Evolutionary conservation across 225 moss, liverwort and hornwort genomes (phyloP).

Genomic region (Climacium dendroides): DNA sequence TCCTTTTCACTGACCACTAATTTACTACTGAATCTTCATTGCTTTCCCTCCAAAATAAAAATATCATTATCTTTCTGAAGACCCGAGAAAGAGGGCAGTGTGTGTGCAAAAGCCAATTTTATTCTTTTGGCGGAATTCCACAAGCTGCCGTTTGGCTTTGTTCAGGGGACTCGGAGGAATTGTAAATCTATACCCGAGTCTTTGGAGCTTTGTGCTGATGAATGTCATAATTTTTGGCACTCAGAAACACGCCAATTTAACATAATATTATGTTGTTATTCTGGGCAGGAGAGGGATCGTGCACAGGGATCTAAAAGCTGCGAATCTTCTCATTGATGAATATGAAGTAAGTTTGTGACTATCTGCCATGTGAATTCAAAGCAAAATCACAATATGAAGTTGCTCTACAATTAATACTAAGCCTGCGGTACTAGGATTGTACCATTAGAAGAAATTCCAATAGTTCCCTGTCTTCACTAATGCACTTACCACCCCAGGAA

Average conservation of each 20-base stretch:
- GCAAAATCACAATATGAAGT: not conserved
- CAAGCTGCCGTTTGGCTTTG: not conserved
- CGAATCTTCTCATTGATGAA: constrained; percentile 83
- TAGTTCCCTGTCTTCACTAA: not conserved
- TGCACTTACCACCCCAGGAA: not conserved
- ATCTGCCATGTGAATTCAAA: not conserved
- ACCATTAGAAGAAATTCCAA: not conserved
- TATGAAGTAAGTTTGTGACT: constrained; percentile 49
- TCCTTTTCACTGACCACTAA: not conserved
- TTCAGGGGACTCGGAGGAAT: too few relatives aligned
- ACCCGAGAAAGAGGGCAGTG: not conserved
- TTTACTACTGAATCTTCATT: not conserved
- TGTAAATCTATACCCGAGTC: too few relatives aligned
- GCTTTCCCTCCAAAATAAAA: not conserved
- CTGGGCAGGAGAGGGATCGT: constrained; percentile 68
- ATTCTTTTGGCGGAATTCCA: not conserved
- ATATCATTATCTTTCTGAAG: not conserved
- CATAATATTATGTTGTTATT: not conserved
- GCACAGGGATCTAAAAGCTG: constrained; percentile 80
- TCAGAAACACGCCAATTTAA: not conserved
- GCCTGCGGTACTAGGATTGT: not conserved
- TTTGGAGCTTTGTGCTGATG: not conserved
- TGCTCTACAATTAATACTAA: not conserved
- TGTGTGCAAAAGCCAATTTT: not conserved
- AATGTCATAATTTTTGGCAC: not conserved